Conservation (phyloP, 352 stramenopile genomes). For the Phytophthora vignae region DNA sequence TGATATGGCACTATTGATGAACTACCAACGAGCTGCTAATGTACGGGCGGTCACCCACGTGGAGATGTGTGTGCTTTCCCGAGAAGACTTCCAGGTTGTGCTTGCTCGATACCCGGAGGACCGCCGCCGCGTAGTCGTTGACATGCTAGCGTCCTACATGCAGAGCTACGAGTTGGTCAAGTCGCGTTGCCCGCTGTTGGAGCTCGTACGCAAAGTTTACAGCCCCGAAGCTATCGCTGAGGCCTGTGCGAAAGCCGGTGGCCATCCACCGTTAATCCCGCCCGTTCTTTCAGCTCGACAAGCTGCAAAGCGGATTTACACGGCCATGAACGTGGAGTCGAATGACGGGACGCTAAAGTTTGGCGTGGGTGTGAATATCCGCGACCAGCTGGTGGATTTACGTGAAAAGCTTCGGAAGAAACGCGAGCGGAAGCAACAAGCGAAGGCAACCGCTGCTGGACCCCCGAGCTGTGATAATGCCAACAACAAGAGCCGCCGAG, state of each 20-base stretch:
- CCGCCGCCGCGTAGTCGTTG: constrained; percentile 35
- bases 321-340: constrained; percentile 33
- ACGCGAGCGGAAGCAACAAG: constrained; percentile 13
- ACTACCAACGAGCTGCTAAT: constrained; percentile 55
- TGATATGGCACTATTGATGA: constrained; percentile 63
- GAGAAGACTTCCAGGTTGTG: constrained; percentile 49
- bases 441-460: neutral
- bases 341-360: constrained; percentile 38
- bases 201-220: constrained; percentile 37
- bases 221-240: constrained; percentile 30
- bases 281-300: constrained; percentile 18
- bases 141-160: constrained; percentile 45
- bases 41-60: constrained; percentile 57
- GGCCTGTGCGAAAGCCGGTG: constrained; percentile 23
- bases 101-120: constrained; percentile 46
- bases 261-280: neutral
- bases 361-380: constrained; percentile 32
- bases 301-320: constrained; percentile 37
- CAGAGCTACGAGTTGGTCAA: constrained; percentile 35
- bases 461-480: neutral
- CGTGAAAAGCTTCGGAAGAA: constrained; percentile 13
- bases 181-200: constrained; percentile 32
- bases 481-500: neutral
- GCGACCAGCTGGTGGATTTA: constrained; percentile 33
- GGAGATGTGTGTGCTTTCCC: constrained; percentile 59